Evolutionary conservation across 495 filamentous ascomycete species (phyloP).

Genomic region (Hypoxylon perforatum): DNA sequence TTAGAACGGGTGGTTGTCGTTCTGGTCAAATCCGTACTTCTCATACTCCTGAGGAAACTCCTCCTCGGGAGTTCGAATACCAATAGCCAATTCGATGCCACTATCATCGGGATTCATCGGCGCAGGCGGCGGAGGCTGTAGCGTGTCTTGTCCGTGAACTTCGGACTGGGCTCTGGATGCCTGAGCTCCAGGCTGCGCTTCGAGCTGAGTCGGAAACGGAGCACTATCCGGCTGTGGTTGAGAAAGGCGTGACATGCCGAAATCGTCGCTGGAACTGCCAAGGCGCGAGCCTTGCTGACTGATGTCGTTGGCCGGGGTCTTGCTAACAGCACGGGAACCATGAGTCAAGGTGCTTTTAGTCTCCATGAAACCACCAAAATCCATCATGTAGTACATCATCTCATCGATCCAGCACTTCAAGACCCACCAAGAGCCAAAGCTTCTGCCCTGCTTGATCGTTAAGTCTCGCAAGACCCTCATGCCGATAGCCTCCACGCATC

Average conservation of each 20-base stretch:
- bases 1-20: slow-evolving; percentile 19
- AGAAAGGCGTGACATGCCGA: slow-evolving; percentile 46
- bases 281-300: slow-evolving; percentile 54
- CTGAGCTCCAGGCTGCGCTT: slow-evolving; percentile 14
- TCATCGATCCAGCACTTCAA: slow-evolving; percentile 98
- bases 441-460: slow-evolving; percentile 82
- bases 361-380: slow-evolving; percentile 90
- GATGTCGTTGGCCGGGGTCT: slow-evolving; percentile 34
- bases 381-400: slow-evolving; percentile 91
- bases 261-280: slow-evolving; percentile 58
- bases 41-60: slow-evolving; percentile 56
- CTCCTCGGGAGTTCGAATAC: slow-evolving; percentile 70
- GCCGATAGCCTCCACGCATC: slow-evolving; percentile 74
- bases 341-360: slow-evolving; percentile 48
- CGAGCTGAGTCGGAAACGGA: slow-evolving; percentile 51
- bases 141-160: slow-evolving; percentile 38
- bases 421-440: slow-evolving; percentile 97
- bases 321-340: slow-evolving; percentile 39
- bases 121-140: slow-evolving; percentile 27
- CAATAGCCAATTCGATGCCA: slow-evolving; percentile 78
- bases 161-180: slow-evolving; percentile 17
- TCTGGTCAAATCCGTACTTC: slow-evolving; percentile 59
- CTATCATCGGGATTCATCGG: slow-evolving; percentile 70
- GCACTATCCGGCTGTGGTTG: slow-evolving; percentile 56
- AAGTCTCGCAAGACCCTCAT: slow-evolving; percentile 79